Conservation (phyloP, 768 basidiomycete species). For the Tephrocybe sp. region DNA sequence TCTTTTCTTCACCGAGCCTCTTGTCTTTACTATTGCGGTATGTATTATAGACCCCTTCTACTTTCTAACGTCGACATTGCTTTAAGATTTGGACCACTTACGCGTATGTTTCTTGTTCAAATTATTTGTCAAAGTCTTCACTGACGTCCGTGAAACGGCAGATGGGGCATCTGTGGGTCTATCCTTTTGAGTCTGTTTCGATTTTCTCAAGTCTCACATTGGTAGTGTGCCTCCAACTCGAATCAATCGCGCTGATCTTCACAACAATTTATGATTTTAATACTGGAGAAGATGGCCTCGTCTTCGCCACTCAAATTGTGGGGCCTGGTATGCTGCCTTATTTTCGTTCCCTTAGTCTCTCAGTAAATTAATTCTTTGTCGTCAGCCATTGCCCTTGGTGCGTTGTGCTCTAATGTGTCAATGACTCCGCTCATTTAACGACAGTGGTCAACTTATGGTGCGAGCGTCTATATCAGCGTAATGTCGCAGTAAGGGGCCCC, state of each 20-base stretch:
- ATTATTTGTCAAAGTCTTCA: neutral
- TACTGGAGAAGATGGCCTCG: neutral
- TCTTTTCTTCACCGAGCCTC: conserved; percentile 2
- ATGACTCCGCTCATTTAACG: too few relatives aligned
- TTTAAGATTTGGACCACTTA: conserved; percentile 3
- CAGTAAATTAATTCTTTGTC: too few relatives aligned
- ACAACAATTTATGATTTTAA: neutral
- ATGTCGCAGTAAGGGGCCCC: neutral
- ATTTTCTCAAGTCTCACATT: neutral
- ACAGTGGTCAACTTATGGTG: conserved; percentile 3
- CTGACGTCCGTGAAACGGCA: neutral
- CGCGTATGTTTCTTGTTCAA: neutral
- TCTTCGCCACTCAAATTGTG: neutral
- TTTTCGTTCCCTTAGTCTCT: too few relatives aligned
- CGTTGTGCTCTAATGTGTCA: neutral
- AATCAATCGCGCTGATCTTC: conserved; percentile 1
- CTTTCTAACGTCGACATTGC: neutral
- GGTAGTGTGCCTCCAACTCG: neutral
- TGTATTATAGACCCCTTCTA: neutral
- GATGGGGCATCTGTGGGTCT: neutral
- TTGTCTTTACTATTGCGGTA: neutral
- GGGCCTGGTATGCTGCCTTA: neutral
- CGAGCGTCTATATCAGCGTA: neutral
- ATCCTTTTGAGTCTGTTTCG: neutral
- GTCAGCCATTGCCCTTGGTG: neutral